Evolutionary conservation across 2,329 filamentous ascomycete species (phyloP).

Genomic region (Akanthomyces dipterigenus): DNA sequence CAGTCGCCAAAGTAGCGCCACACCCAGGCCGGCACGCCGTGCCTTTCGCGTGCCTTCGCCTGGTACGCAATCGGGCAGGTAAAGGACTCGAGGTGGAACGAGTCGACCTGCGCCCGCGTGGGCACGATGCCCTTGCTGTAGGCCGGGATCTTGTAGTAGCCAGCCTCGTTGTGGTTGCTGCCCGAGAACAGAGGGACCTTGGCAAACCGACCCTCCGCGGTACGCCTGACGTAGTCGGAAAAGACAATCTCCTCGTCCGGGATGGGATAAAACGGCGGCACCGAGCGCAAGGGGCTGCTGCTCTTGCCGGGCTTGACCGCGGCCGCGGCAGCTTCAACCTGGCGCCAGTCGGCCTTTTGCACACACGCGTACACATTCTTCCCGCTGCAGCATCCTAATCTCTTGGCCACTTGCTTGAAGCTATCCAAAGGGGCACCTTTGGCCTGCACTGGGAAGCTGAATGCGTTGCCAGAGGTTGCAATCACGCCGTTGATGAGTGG

Average conservation of each 20-base stretch:
- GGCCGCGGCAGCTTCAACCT: constrained; percentile 30
- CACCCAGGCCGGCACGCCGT: constrained; percentile 34
- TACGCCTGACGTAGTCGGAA: constrained; percentile 30
- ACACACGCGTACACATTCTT: constrained; percentile 30
- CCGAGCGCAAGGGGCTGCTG: constrained; percentile 29
- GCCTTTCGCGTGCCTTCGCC: constrained; percentile 25
- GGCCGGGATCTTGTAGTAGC: constrained; percentile 39
- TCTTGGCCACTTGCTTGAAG: constrained; percentile 34
- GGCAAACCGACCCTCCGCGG: constrained; percentile 29
- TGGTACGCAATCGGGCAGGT: constrained; percentile 38
- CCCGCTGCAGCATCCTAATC: constrained; percentile 30
- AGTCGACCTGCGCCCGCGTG: constrained; percentile 28
- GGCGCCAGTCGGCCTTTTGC: constrained; percentile 27
- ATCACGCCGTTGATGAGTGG: constrained; percentile 43
- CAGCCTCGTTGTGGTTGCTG: constrained; percentile 39
- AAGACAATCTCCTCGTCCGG: constrained; percentile 36
- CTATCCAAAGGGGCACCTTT: constrained; percentile 27
- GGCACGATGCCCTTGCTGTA: constrained; percentile 32
- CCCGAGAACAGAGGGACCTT: constrained; percentile 35
- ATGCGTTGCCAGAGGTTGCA: constrained; percentile 37
- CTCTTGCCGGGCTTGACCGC: constrained; percentile 26
- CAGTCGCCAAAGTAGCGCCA: constrained; percentile 45
- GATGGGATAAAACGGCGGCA: constrained; percentile 35
- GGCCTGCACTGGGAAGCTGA: constrained; percentile 37
- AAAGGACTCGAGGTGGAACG: constrained; percentile 38